Evolutionary conservation across 345 rosid genomes (phyloP).

Genomic region (Camelina sativa): DNA sequence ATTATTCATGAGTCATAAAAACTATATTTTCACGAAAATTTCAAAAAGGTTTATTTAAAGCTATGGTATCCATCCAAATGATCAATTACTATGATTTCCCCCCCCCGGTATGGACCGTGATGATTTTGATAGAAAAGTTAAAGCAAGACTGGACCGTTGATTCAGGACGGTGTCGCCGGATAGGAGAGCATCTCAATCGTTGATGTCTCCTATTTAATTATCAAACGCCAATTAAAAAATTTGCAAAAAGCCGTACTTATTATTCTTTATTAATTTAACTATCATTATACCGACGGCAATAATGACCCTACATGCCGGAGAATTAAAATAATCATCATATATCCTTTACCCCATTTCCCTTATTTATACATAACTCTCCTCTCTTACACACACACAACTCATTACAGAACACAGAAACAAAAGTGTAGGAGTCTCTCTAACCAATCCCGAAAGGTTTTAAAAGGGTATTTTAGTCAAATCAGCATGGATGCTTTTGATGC

Average conservation of each 20-base stretch:
- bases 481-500: conserved; percentile 47
- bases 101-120: conserved; percentile 20
- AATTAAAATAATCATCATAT: conserved; percentile 12
- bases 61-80: conserved; percentile 3
- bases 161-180: conserved; percentile 42
- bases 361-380: conserved; percentile 19
- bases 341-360: neutral
- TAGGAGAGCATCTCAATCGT: conserved; percentile 43
- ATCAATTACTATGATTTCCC: neutral
- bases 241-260: conserved; percentile 30
- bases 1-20: neutral
- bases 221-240: conserved; percentile 25
- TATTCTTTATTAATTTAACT: conserved; percentile 27
- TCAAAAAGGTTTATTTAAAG: neutral
- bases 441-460: conserved; percentile 4
- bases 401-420: neutral
- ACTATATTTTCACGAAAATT: neutral
- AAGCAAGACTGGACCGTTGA: conserved; percentile 44
- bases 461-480: conserved; percentile 30
- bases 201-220: conserved; percentile 42
- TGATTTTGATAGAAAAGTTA: conserved; percentile 1
- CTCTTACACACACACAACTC: neutral
- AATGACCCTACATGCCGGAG: conserved; percentile 46
- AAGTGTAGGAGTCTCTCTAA: conserved; percentile 25
- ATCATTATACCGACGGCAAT: conserved; percentile 40